Conservation (phyloP, 306 rosid species). For the Cicer pinnatifidum region DNA sequence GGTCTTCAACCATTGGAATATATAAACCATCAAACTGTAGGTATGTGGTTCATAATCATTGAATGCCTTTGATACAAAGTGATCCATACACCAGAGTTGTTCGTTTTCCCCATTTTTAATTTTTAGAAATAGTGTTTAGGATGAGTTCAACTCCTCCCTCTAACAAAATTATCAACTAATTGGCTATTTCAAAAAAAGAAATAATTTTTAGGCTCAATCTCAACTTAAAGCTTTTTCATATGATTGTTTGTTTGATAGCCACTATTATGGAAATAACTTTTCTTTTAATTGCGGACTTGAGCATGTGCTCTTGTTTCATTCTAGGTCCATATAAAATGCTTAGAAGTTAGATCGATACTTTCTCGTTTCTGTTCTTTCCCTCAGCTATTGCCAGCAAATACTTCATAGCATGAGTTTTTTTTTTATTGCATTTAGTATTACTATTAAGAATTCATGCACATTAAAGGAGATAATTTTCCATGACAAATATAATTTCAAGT, state of each 20-base stretch:
- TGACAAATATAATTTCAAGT: neutral
- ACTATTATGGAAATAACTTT: neutral
- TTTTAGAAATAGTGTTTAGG: neutral
- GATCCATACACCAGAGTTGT: slow-evolving; percentile 3
- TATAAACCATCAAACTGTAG: neutral
- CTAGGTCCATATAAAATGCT: neutral
- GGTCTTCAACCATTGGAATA: slow-evolving; percentile 7
- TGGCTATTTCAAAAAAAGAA: too few relatives aligned
- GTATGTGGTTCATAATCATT: slow-evolving; percentile 16
- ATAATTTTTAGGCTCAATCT: slow-evolving; percentile 9
- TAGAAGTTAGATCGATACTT: neutral
- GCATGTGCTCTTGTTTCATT: neutral
- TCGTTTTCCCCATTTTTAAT: neutral
- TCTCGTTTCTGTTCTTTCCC: neutral
- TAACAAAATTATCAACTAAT: too few relatives aligned
- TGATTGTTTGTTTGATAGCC: slow-evolving; percentile 29
- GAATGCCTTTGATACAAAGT: slow-evolving; percentile 16
- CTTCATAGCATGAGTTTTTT: neutral
- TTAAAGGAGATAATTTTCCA: neutral
- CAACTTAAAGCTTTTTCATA: slow-evolving; percentile 10
- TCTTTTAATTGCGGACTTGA: neutral
- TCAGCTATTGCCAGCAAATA: neutral
- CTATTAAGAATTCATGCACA: neutral
- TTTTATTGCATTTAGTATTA: neutral
- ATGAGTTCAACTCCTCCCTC: too few relatives aligned